phyloP scores from a whole-genome alignment of 805 yeast genomes.

The Martiniozyma abietophila region DNA sequence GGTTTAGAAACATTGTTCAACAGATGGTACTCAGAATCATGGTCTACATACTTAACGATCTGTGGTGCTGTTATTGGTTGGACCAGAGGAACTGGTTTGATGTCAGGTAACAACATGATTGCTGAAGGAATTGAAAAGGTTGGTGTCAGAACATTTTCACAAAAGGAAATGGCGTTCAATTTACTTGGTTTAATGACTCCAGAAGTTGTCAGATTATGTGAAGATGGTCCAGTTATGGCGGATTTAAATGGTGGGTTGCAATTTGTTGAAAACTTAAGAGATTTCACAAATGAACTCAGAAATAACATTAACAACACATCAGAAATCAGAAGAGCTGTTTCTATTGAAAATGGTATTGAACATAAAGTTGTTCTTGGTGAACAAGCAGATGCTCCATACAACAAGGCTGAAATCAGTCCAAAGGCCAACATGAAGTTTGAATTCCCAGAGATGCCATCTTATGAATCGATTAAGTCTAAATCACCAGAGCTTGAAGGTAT shows the following conservation, averaged over 20 bases:
- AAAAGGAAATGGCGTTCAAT: slow-evolving; percentile 99
- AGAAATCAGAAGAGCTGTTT: slow-evolving; percentile 90
- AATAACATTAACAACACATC: slow-evolving; percentile 68
- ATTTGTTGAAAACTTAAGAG: slow-evolving; percentile 84
- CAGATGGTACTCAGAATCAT: slow-evolving; percentile 98
- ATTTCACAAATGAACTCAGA: slow-evolving; percentile 72
- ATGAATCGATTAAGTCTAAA: slow-evolving; percentile 57
- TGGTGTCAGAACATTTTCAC: slow-evolving; percentile 97
- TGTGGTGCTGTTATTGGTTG: slow-evolving; percentile 99
- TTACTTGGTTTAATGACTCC: slow-evolving; percentile 89
- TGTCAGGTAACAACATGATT: slow-evolving; percentile 94
- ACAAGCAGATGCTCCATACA: slow-evolving; percentile 76
- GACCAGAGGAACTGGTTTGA: slow-evolving; percentile 99
- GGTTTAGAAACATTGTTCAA: slow-evolving; percentile 93
- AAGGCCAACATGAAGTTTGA: slow-evolving; percentile 91
- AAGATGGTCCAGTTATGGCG: slow-evolving; percentile 92
- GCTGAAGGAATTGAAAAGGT: slow-evolving; percentile 95
- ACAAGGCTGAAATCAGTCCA: slow-evolving; percentile 73
- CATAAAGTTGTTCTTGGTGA: slow-evolving; percentile 80
- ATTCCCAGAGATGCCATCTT: slow-evolving; percentile 82
- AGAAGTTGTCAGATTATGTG: slow-evolving; percentile 75
- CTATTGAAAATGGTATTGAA: slow-evolving; percentile 87
- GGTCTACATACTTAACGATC: slow-evolving; percentile 88
- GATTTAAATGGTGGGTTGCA: slow-evolving; percentile 99
- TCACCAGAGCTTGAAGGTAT: slow-evolving; percentile 80